A percentile compares a stretch with the other conserved stretches of the same genome.
These are phyloP conservation scores for Pleurotus tuoliensis DNA, from an alignment of 768 basidiomycete species.

Conservation along the genomic window DNA sequence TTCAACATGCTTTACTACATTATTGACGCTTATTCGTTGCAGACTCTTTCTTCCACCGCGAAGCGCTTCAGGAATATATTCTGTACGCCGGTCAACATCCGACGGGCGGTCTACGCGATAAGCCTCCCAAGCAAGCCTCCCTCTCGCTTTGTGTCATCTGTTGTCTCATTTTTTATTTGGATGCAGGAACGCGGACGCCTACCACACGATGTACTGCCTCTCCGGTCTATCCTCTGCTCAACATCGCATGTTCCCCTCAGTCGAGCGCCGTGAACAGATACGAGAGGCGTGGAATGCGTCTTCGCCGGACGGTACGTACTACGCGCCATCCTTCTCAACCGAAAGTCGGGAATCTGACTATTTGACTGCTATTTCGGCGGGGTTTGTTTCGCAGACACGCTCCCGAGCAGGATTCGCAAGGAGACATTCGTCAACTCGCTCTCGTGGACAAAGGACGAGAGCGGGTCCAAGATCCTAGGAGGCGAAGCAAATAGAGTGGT, in stretches of 20 bases:
- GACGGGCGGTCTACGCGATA: constrained; percentile 87
- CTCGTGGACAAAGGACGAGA: constrained; percentile 67
- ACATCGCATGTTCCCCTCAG: constrained; percentile 60
- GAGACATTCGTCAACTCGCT: constrained; percentile 50
- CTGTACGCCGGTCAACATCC: constrained; percentile 83
- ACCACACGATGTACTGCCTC: constrained; percentile 92
- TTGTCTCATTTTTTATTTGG: too few species aligned
- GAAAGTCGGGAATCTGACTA: too few species aligned
- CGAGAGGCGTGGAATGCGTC: constrained; percentile 32
- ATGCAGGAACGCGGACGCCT: constrained; percentile 79
- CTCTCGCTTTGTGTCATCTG: neutral
- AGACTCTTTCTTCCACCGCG: constrained; percentile 53
- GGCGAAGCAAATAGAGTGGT: constrained; percentile 60
- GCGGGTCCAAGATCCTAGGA: constrained; percentile 50
- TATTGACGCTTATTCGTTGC: neutral
- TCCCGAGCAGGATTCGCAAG: constrained; percentile 17
- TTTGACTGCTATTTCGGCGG: too few species aligned
- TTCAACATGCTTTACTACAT: too few species aligned
- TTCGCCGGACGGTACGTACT: neutral
- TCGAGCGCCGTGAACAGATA: constrained; percentile 28
- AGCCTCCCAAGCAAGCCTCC: constrained; percentile 83
- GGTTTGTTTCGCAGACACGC: constrained; percentile 29
- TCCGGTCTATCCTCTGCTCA: constrained; percentile 89
- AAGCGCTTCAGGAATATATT: constrained; percentile 84
- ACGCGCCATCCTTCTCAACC: neutral